Conservation (phyloP, 495 filamentous ascomycete species). For the Venustampulla echinocandica region DNA sequence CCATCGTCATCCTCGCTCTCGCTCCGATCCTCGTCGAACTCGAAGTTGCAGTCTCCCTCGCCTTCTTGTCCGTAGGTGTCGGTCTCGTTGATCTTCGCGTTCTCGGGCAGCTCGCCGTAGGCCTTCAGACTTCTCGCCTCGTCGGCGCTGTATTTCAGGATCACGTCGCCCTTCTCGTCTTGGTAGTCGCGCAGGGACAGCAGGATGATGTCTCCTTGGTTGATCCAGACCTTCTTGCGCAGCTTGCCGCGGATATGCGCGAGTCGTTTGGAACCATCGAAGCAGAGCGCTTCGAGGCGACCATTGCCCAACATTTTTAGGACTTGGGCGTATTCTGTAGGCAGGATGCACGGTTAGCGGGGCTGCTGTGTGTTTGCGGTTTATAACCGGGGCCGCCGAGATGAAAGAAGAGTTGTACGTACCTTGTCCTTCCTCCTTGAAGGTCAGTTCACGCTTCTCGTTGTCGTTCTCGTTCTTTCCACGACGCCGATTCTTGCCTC, state of each 20-base stretch:
- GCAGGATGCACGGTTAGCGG: slow-evolving; percentile 15
- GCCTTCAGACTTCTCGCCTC: slow-evolving; percentile 92
- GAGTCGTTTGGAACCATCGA: slow-evolving; percentile 83
- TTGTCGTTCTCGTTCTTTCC: slow-evolving; percentile 99
- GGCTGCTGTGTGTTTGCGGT: not conserved
- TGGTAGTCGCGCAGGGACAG: slow-evolving; percentile 96
- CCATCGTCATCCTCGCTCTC: slow-evolving; percentile 51
- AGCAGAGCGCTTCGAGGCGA: slow-evolving; percentile 91
- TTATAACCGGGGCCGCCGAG: not conserved
- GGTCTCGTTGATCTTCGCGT: slow-evolving; percentile 99
- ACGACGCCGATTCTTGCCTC: slow-evolving; percentile 95
- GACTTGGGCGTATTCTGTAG: slow-evolving; percentile 89
- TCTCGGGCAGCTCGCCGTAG: slow-evolving; percentile 94
- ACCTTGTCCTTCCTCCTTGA: slow-evolving; percentile 98
- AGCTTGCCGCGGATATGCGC: slow-evolving; percentile 91
- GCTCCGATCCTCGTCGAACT: slow-evolving; percentile 87
- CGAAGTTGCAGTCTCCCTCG: slow-evolving; percentile 73
- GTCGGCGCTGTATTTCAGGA: slow-evolving; percentile 97
- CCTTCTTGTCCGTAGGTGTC: slow-evolving; percentile 74
- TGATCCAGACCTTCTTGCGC: slow-evolving; percentile 98
- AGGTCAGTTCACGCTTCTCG: slow-evolving; percentile 96
- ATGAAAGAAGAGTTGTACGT: not conserved
- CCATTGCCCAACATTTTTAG: slow-evolving; percentile 98
- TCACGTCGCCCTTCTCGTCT: slow-evolving; percentile 97
- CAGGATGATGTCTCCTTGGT: slow-evolving; percentile 97